Conservation (phyloP, 768 basidiomycete species). For the Clitopilus hobsonii region DNA sequence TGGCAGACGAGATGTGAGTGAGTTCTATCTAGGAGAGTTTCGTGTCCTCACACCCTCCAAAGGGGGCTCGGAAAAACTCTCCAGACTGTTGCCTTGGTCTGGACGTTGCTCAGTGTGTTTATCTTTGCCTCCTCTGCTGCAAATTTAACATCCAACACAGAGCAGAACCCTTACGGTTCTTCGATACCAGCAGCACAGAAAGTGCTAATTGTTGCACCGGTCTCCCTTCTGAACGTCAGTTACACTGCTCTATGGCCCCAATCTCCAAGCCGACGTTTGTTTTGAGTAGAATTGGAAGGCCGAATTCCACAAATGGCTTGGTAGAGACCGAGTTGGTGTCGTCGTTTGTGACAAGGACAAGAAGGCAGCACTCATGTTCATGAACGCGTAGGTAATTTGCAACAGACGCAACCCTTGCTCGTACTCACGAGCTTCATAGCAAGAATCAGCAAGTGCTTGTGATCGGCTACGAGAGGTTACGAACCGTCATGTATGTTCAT, state of each 20-base stretch:
- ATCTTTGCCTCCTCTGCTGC: background rate
- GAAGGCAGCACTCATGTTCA: slow-evolving; percentile 59
- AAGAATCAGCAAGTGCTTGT: slow-evolving; percentile 81
- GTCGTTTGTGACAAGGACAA: slow-evolving; percentile 44
- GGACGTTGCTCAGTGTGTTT: slow-evolving; percentile 88
- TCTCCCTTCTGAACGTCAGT: slow-evolving; percentile 74
- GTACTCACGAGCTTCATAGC: slow-evolving; percentile 27
- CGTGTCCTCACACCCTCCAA: slow-evolving; percentile 5
- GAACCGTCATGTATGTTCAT: slow-evolving; percentile 63
- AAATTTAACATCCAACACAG: slow-evolving; percentile 29
- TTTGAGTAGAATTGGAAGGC: slow-evolving; percentile 81
- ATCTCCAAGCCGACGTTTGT: slow-evolving; percentile 1
- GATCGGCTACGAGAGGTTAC: slow-evolving; percentile 90
- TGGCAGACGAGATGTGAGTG: slow-evolving; percentile 91
- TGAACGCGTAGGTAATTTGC: slow-evolving; percentile 53
- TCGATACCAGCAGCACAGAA: slow-evolving; percentile 61
- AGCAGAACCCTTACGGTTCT: slow-evolving; percentile 77
- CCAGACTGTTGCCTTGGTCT: slow-evolving; percentile 87
- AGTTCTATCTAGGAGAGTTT: slow-evolving; percentile 6
- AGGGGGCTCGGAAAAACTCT: slow-evolving; percentile 96
- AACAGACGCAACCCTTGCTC: background rate
- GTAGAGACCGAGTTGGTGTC: slow-evolving; percentile 43
- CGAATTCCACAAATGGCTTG: slow-evolving; percentile 93
- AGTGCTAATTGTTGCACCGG: slow-evolving; percentile 91
- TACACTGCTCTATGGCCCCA: background rate